phyloP scores from a whole-genome alignment of 805 yeast genomes.

The Candida ortonii region DNA sequence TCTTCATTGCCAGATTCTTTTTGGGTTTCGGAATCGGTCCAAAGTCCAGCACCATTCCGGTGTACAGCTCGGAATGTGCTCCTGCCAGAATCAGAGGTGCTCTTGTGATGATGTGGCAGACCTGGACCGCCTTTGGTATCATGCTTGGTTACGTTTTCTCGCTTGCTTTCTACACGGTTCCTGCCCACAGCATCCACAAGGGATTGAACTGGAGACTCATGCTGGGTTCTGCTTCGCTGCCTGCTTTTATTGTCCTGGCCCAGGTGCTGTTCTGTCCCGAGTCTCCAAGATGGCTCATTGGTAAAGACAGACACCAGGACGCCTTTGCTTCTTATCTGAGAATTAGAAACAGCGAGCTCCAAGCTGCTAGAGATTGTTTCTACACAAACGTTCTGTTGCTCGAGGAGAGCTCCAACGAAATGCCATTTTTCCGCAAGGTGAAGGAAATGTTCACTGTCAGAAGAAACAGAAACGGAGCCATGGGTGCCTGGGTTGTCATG shows the following conservation, averaged over 20 bases:
- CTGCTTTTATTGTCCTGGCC: constrained; percentile 56
- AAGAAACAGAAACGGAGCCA: constrained; percentile 79
- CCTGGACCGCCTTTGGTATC: constrained; percentile 72
- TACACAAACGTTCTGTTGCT: constrained; percentile 62
- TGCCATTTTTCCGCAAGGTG: constrained; percentile 46
- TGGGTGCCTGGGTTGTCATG: constrained; percentile 80
- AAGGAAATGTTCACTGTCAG: constrained; percentile 64
- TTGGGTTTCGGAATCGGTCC: constrained; percentile 72
- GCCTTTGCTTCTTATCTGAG: constrained; percentile 50
- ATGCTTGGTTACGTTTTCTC: constrained; percentile 68
- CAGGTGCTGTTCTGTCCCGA: constrained; percentile 72
- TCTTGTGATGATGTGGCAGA: constrained; percentile 71
- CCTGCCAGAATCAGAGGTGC: constrained; percentile 65
- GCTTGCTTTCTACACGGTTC: constrained; percentile 59
- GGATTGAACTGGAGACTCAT: constrained; percentile 70
- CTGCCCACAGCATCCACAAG: constrained; percentile 41
- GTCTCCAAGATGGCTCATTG: constrained; percentile 77
- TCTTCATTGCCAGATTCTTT: constrained; percentile 62
- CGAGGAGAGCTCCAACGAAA: constrained; percentile 54
- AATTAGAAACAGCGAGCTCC: constrained; percentile 50
- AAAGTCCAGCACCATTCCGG: constrained; percentile 74
- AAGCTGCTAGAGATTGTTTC: constrained; percentile 70
- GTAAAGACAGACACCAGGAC: constrained; percentile 58
- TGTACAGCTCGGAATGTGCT: constrained; percentile 64
- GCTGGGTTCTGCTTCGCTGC: constrained; percentile 66